Conservation (phyloP, 179 eudicot genomes). For the Carnegiea gigantea region DNA sequence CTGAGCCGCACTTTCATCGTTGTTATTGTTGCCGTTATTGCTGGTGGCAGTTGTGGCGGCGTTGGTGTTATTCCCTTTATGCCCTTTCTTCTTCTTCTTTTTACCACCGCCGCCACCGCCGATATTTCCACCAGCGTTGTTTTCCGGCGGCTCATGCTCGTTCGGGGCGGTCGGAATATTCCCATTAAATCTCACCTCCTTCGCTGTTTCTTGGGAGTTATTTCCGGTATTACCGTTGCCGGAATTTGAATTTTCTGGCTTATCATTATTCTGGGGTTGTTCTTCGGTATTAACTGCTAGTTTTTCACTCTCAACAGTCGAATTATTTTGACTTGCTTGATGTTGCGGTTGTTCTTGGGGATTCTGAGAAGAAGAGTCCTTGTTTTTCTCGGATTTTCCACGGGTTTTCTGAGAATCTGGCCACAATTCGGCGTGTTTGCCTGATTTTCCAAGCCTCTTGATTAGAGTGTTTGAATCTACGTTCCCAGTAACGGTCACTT, state of each 20-base stretch:
- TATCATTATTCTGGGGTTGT: background rate
- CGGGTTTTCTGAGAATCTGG: constrained; percentile 29
- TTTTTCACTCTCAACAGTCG: background rate
- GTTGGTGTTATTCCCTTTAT: constrained; percentile 18
- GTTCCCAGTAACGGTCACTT: constrained; percentile 55
- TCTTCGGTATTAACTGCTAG: background rate
- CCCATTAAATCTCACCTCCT: constrained; percentile 37
- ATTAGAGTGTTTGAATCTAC: constrained; percentile 47
- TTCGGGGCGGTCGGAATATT: constrained; percentile 33
- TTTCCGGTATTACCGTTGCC: background rate
- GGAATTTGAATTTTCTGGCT: background rate
- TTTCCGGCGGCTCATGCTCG: constrained; percentile 21
- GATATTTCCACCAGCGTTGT: constrained; percentile 18
- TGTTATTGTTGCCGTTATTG: background rate
- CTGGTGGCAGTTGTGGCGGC: background rate
- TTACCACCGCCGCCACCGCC: constrained; percentile 32
- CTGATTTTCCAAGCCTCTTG: constrained; percentile 58
- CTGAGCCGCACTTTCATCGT: constrained; percentile 5
- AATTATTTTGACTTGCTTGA: background rate
- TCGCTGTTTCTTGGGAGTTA: constrained; percentile 8
- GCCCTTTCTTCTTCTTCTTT: constrained; percentile 63
- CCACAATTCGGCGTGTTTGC: constrained; percentile 69
- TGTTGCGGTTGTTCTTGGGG: background rate
- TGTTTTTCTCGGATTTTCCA: constrained; percentile 22
- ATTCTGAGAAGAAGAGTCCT: background rate